Evolutionary conservation across 192 early-diverging fungal species (phyloP), one percentile per base, ranked within the genome.

Genomic region (Geranomyces michiganensis): DNA sequence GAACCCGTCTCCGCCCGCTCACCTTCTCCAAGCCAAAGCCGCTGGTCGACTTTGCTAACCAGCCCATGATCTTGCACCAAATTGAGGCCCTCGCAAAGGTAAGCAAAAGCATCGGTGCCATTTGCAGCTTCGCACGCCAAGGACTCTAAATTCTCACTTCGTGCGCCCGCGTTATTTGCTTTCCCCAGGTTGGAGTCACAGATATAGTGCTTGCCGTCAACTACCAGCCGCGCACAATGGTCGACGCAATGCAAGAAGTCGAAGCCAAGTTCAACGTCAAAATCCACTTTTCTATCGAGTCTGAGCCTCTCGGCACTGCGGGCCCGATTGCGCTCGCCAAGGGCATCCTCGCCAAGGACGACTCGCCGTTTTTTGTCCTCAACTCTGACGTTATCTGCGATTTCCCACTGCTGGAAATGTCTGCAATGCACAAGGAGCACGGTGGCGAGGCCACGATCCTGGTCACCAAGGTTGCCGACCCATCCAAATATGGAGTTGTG

Each of bases 321-420:
- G 97, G 97, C 32, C 97, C 97, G 4, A 83, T 99, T 46, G 97
- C 97, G 41, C 88, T 99, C 56, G 97, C 97, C 53, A 82, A 90
- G 58, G 92, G 93, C 33, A 91, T 98, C 60, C 91, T 99, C 30
- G 84, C 82, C 78, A 83, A 82, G 82, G 95, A 97, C 81, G 87
- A 92, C 66, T 86, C 88, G 53, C 94, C 94, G 21, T 99, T 99
- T 88, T 99, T 99, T 86, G 97, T 99, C 29, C 88, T 99, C 47
- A 99, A 99, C 88, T 92, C 90, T 73, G 97, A 99, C 84, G 94
- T 99, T 27, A 99, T 95, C 59, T 99, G 97, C 84, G 97, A 98
- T 51, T 99, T 94, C 81, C 97, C 96, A 41, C 98, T 99, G 79
- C 85, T 92, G 53, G 82, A 90, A 47, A 83, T 99, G 65, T 81